Evolutionary conservation across 768 basidiomycete species (phyloP).

Genomic region (Rickenella mellea): DNA sequence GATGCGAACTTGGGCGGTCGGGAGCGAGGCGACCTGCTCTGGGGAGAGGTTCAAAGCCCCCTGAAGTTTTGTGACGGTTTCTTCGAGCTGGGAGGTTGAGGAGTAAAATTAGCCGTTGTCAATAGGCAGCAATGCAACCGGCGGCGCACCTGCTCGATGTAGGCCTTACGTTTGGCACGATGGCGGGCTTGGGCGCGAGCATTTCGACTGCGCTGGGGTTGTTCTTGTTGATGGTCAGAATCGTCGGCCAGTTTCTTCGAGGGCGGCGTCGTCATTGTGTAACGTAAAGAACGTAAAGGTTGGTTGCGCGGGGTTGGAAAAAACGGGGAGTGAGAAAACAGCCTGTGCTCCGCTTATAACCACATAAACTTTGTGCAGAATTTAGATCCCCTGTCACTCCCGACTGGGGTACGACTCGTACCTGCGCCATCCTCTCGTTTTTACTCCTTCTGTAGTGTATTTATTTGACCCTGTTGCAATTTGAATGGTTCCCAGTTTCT

Average conservation of each 20-base stretch:
- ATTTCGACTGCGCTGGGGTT: constrained; percentile 80
- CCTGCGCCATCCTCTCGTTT: too few species aligned
- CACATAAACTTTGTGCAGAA: too few species aligned
- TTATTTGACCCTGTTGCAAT: too few species aligned
- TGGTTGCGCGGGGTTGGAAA: constrained; percentile 44
- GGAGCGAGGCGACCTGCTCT: constrained; percentile 66
- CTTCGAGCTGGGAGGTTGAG: constrained; percentile 50
- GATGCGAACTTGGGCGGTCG: constrained; percentile 65
- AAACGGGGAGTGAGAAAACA: constrained; percentile 28
- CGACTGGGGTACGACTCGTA: too few species aligned
- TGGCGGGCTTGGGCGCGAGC: constrained; percentile 84
- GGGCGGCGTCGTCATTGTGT: constrained; percentile 46
- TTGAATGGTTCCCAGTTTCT: too few species aligned
- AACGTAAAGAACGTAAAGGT: constrained; percentile 26
- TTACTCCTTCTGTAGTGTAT: too few species aligned
- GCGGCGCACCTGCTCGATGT: constrained; percentile 71
- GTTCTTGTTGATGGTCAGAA: constrained; percentile 36
- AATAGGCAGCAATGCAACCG: neutral
- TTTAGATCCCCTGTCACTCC: too few species aligned
- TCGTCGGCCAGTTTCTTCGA: constrained; percentile 45
- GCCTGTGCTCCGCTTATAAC: too few species aligned
- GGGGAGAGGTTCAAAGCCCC: constrained; percentile 61
- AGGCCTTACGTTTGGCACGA: constrained; percentile 87
- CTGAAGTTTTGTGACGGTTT: constrained; percentile 79
- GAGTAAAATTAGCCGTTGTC: constrained; percentile 7